These are phyloP conservation scores for Pisolithus marmoratus DNA, from an alignment of 768 basidiomycete genomes.

Conservation along the genomic window DNA sequence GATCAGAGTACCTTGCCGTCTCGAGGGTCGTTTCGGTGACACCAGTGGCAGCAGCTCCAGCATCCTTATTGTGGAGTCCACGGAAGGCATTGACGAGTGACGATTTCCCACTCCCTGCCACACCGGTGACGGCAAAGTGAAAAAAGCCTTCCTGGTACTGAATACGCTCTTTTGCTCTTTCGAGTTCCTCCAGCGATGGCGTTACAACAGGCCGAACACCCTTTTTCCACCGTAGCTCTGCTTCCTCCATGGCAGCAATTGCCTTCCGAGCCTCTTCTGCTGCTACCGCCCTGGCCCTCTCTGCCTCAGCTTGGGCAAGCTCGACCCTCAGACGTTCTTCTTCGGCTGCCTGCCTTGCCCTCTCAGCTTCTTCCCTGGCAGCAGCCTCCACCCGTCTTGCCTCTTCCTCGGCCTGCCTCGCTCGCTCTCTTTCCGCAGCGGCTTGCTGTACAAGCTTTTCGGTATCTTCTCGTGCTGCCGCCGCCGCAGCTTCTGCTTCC, in stretches of 20 bases:
- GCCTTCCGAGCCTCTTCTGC: constrained; percentile 14
- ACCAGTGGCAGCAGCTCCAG: constrained; percentile 25
- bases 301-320: constrained; percentile 11
- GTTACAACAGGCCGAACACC: constrained; percentile 26
- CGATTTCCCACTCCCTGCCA: constrained; percentile 27
- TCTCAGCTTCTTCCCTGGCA: not conserved
- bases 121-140: constrained; percentile 26
- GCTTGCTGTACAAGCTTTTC: not conserved
- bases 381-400: not conserved
- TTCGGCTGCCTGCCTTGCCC: constrained; percentile 6
- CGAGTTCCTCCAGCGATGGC: constrained; percentile 24
- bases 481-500: not conserved
- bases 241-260: constrained; percentile 11
- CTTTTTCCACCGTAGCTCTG: constrained; percentile 18
- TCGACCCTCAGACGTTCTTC: constrained; percentile 17
- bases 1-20: constrained; percentile 25
- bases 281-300: constrained; percentile 8
- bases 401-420: not conserved
- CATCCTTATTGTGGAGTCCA: constrained; percentile 19
- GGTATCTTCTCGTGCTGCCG: not conserved
- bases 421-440: not conserved
- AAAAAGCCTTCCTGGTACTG: constrained; percentile 24
- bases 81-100: constrained; percentile 30
- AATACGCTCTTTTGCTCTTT: constrained; percentile 18
- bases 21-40: constrained; percentile 29